Evolutionary conservation across 2,329 filamentous ascomycete genomes (phyloP), one percentile per base, ranked within the genome.

Genomic region (Davidsoniella eucalypti): DNA sequence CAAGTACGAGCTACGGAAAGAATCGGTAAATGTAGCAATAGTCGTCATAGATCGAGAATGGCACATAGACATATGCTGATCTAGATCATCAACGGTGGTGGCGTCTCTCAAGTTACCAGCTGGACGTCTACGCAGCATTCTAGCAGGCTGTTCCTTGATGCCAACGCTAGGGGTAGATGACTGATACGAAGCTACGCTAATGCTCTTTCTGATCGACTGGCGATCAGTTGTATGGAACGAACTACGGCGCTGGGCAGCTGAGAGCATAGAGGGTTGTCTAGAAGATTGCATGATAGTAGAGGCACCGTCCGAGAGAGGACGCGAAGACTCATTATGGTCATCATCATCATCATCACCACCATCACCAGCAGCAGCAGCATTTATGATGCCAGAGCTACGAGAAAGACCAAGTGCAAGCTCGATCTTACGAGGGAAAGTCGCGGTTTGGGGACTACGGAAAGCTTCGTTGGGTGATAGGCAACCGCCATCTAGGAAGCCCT

Each of bases 21-120:
- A 82, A 21, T 79, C 77, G 2, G 74, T 75, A 41, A 81, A 57
- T 1, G 78, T 80, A 1, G 72, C 76, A 2, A 73, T 70, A 10
- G 77, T 81, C 14, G 76, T 75, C 58, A 69, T 69, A 49, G 71
- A 68, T 39, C 77, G 57, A 1, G 66, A 63, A 12, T 65, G 58
- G 7, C 64, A 59, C 52, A 51, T 49, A 18, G 45, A 44, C 40
- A 49, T 26, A 18, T 48, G 37, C 6, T 33, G 38, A 43, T 80
- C 74, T 3, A 80, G 61, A 29, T 84, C 80, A 39, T 74, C 73
- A 26, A 81, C 75, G 53, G 80, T 81, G 16, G 72, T 73, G 37
- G 76, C 81, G 14, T 79, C 81, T 54, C 81, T 75, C 44, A 92
- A 65, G 61, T 90, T 79, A 33, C 85, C 84, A 44, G 84, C 85